phyloP scores from a whole-genome alignment of 805 yeast genomes.

The Peterozyma xylosa region DNA sequence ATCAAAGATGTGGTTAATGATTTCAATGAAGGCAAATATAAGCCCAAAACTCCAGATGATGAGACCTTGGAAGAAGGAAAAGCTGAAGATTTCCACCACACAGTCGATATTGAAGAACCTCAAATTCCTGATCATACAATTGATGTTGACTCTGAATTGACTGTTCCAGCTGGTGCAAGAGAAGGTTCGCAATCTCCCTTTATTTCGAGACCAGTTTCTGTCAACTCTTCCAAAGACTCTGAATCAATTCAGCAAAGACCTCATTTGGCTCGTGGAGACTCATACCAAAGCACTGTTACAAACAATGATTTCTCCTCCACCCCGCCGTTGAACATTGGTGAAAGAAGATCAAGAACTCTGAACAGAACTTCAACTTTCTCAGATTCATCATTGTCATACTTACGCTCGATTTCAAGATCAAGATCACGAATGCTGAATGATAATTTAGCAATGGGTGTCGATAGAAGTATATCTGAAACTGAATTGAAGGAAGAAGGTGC shows the following conservation, averaged over 20 bases:
- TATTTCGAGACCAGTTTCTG: constrained; percentile 1
- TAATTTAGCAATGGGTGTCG: constrained; percentile 21
- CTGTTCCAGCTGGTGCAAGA: constrained; percentile 37
- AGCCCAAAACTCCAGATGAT: constrained; percentile 2
- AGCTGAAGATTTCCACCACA: constrained; percentile 7
- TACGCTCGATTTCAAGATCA: constrained; percentile 61
- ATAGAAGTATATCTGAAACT: constrained; percentile 16
- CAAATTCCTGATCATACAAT: constrained; percentile 25
- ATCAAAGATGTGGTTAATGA: constrained; percentile 23
- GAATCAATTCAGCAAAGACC: constrained; percentile 33
- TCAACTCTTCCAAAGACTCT: constrained; percentile 17
- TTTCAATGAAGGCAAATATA: constrained; percentile 22
- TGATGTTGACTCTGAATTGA: constrained; percentile 28
- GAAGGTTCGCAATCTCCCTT: constrained; percentile 31
- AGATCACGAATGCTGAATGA: constrained; percentile 42
- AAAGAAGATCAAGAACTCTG: constrained; percentile 27
- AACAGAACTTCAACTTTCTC: constrained; percentile 19
- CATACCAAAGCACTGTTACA: constrained; percentile 52
- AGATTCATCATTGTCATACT: constrained; percentile 41
- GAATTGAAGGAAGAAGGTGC: constrained; percentile 54
- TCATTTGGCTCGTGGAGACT: constrained; percentile 72
- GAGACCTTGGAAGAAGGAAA: constrained; percentile 5
- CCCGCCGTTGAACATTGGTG: constrained; percentile 30
- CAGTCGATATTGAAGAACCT: constrained; percentile 12
- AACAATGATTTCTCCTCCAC: constrained; percentile 29